Conservation (phyloP, 2,329 filamentous ascomycete species). For the Ophiostoma tasmaniense region DNA sequence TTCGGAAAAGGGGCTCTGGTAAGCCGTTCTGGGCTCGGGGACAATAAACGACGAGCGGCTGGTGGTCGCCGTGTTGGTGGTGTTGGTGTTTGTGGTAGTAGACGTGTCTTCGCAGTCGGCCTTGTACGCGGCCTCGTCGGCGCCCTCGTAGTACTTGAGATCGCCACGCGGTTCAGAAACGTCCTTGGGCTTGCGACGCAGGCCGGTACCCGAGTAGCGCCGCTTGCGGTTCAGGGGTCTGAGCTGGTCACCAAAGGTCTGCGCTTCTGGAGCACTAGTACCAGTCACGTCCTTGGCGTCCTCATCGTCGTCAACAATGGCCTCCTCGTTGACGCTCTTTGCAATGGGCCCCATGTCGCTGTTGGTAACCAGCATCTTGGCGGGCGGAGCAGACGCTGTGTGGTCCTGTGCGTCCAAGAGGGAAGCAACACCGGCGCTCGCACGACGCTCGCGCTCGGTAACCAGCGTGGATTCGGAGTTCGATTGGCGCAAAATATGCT, state of each 20-base stretch:
- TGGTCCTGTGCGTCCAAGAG: background rate
- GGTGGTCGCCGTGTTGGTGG: conserved; percentile 17
- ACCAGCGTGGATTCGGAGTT: conserved; percentile 37
- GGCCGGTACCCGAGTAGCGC: conserved; percentile 78
- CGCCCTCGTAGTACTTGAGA: conserved; percentile 84
- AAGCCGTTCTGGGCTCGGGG: background rate
- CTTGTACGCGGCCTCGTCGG: conserved; percentile 72
- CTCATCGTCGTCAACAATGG: background rate
- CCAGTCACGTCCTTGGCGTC: conserved; percentile 48
- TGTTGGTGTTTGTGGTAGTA: conserved; percentile 1
- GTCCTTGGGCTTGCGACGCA: conserved; percentile 64
- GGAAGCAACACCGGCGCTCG: background rate
- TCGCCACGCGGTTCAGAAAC: conserved; percentile 64
- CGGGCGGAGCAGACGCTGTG: background rate
- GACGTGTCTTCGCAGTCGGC: conserved; percentile 51
- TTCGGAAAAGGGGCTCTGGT: conserved; percentile 6
- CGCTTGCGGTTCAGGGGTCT: conserved; percentile 43
- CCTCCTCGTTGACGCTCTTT: background rate
- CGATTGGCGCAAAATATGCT: conserved; percentile 37
- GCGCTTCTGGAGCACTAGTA: conserved; percentile 56
- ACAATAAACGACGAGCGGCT: conserved; percentile 18
- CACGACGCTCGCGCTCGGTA: conserved; percentile 12
- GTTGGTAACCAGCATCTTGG: conserved; percentile 12
- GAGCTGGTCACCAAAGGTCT: conserved; percentile 40
- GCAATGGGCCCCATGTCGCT: conserved; percentile 16